Conservation (phyloP, 225 moss, liverwort and hornwort genomes). For the Physcomitrellopsis africana region DNA sequence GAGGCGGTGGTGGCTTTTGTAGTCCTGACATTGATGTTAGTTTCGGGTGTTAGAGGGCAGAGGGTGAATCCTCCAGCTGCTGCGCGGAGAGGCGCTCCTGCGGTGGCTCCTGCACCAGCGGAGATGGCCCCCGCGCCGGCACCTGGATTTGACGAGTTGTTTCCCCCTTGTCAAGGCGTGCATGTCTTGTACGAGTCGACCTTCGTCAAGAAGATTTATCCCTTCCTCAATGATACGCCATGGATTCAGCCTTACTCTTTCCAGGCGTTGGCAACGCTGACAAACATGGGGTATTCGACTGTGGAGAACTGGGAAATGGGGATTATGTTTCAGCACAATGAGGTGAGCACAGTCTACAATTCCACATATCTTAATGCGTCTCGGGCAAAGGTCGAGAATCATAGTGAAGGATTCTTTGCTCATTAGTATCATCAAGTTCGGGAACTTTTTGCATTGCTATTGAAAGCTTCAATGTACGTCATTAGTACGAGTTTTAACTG, state of each 20-base stretch:
- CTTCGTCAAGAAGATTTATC: slow-evolving; percentile 56
- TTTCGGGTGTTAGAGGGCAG: slow-evolving; percentile 32
- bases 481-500: too few species aligned
- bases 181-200: slow-evolving; percentile 49
- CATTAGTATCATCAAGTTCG: too few species aligned
- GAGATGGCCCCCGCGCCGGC: slow-evolving; percentile 42
- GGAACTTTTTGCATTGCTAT: too few species aligned
- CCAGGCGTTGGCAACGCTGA: slow-evolving; percentile 53
- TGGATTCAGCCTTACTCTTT: slow-evolving; percentile 83
- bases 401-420: too few species aligned
- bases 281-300: slow-evolving; percentile 69
- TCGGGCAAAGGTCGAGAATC: too few species aligned
- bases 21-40: background rate
- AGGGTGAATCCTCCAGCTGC: background rate
- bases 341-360: slow-evolving; percentile 41
- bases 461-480: too few species aligned
- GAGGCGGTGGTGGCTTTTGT: slow-evolving; percentile 5
- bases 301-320: slow-evolving; percentile 70
- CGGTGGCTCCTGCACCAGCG: too few species aligned
- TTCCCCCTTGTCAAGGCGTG: slow-evolving; percentile 56
- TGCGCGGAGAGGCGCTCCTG: background rate
- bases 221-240: slow-evolving; percentile 57
- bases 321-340: slow-evolving; percentile 64
- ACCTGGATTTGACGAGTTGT: slow-evolving; percentile 31
- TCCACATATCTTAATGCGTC: too few species aligned